Evolutionary conservation across 768 basidiomycete genomes (phyloP).

Genomic region (Podaxis sp.): DNA sequence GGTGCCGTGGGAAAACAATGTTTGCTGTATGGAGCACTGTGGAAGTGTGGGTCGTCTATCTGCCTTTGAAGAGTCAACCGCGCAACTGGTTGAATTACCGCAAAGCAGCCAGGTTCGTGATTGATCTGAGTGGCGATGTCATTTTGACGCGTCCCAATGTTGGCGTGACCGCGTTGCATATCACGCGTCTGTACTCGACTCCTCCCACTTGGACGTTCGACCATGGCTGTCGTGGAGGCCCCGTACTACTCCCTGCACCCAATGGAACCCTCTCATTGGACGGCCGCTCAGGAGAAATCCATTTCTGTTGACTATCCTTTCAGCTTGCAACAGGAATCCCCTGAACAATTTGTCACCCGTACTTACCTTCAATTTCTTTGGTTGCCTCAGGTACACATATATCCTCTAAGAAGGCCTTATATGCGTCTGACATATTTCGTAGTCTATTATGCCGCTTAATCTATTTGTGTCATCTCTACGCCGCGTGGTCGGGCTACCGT

Average conservation of each 20-base stretch:
- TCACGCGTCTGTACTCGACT: neutral
- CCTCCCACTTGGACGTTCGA: neutral
- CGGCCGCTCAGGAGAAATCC: conserved; percentile 55
- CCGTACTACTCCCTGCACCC: neutral
- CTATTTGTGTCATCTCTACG: conserved; percentile 55
- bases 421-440: neutral
- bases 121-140: too few species aligned
- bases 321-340: conserved; percentile 40
- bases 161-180: neutral
- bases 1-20: too few species aligned
- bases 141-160: neutral
- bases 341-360: conserved; percentile 59
- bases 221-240: neutral
- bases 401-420: neutral
- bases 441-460: conserved; percentile 74
- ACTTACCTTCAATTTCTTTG: conserved; percentile 77
- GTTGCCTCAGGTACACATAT: conserved; percentile 63
- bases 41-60: too few species aligned
- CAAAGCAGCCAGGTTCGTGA: too few species aligned
- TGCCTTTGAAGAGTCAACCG: too few species aligned
- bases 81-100: too few species aligned
- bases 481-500: conserved; percentile 44
- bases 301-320: conserved; percentile 61
- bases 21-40: too few species aligned
- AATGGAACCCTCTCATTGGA: conserved; percentile 39